Percentiles rank a stretch among this genome's conserved stretches.
Evolutionary conservation across 2,329 filamentous ascomycete species (phyloP).

Genomic region (Cladorrhinum sp.): DNA sequence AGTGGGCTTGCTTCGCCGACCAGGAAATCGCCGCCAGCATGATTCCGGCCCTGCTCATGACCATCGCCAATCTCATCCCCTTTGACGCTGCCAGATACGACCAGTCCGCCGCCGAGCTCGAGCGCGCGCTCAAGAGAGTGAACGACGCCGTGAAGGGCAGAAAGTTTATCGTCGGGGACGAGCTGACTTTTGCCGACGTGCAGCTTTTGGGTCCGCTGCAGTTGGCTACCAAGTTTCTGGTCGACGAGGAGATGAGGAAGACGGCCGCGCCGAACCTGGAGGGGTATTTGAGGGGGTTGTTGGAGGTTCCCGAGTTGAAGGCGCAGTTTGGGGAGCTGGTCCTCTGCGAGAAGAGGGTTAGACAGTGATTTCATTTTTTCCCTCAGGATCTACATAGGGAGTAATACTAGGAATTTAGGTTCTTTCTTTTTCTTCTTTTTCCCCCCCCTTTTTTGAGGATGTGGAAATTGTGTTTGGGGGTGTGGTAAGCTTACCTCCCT

Average conservation of each 20-base stretch:
- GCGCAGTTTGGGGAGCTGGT: constrained; percentile 32
- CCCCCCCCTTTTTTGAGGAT: no score
- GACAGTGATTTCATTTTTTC: neutral
- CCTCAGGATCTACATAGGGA: no score
- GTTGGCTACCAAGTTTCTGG: constrained; percentile 29
- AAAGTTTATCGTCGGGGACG: constrained; percentile 38
- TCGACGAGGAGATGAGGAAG: constrained; percentile 36
- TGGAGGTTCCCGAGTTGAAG: constrained; percentile 34
- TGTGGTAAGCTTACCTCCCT: no score
- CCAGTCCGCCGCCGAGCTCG: constrained; percentile 15
- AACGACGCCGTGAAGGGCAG: constrained; percentile 32
- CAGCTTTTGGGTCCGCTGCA: constrained; percentile 33
- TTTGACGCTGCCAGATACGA: constrained; percentile 30
- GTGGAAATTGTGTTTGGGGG: no score
- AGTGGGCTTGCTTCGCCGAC: constrained; percentile 46
- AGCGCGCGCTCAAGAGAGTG: constrained; percentile 32
- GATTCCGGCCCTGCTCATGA: constrained; percentile 28
- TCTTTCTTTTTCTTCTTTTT: no score
- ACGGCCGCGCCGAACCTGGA: constrained; percentile 31
- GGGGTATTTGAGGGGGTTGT: constrained; percentile 33
- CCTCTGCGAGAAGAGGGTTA: constrained; percentile 31
- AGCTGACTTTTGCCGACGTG: constrained; percentile 38
- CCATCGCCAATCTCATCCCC: constrained; percentile 29
- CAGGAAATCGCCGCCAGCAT: constrained; percentile 32
- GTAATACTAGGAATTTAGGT: neutral